These are phyloP conservation scores for Boletellus dicymbophilus DNA, from an alignment of 1,284 basidiomycete species.

Conservation along the genomic window DNA sequence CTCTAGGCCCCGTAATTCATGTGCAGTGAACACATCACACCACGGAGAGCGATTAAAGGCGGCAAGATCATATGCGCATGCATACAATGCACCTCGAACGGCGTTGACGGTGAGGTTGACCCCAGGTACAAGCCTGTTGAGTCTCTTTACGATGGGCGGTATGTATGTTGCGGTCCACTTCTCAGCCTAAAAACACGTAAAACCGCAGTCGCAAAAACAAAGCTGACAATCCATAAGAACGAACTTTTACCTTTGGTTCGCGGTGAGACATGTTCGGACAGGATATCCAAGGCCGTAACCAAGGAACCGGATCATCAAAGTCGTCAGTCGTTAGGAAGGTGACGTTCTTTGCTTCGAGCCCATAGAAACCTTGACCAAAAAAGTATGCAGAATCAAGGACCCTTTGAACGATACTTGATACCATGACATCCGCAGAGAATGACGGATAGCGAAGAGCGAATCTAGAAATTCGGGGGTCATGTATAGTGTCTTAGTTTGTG, in stretches of 20 bases:
- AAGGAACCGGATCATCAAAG: constrained; percentile 37
- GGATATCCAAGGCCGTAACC: constrained; percentile 20
- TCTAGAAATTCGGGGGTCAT: constrained; percentile 12
- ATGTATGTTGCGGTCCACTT: constrained; percentile 43
- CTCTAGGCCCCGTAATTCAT: constrained; percentile 44
- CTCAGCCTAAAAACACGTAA: constrained; percentile 24
- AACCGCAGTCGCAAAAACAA: not conserved
- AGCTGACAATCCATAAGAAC: not conserved
- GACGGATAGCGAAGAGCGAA: constrained; percentile 21
- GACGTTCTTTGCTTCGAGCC: constrained; percentile 2
- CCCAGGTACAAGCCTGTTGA: constrained; percentile 38
- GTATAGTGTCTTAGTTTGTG: not conserved
- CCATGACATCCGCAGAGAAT: constrained; percentile 32
- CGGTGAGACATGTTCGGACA: constrained; percentile 5
- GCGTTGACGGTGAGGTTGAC: constrained; percentile 33
- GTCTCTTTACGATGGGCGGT: constrained; percentile 39
- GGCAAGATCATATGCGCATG: constrained; percentile 50
- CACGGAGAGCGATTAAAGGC: constrained; percentile 38
- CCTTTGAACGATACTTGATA: constrained; percentile 41
- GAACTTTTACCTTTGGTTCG: not conserved
- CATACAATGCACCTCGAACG: constrained; percentile 46
- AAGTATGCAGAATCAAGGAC: constrained; percentile 21
- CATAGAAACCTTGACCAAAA: constrained; percentile 17
- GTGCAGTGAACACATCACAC: constrained; percentile 41
- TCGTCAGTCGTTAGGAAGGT: constrained; percentile 13